Evolutionary conservation across 257 asterid genomes (phyloP).

Genomic region (Scutellaria minor): DNA sequence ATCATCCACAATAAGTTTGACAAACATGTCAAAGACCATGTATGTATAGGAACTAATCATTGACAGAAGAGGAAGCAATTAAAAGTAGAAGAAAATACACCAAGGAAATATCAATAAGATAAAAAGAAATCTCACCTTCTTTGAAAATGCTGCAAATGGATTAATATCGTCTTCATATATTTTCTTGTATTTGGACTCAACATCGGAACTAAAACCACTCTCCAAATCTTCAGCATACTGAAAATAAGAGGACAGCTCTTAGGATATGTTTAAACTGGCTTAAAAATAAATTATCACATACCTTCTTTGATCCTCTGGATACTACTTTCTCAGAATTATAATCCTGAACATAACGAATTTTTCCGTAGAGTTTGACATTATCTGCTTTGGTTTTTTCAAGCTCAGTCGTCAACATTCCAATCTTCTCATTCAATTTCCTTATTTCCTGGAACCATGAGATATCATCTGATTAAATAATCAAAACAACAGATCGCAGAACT

Average conservation of each 20-base stretch:
- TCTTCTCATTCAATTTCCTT: constrained; percentile 89
- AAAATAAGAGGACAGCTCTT: constrained; percentile 35
- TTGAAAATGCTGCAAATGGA: constrained; percentile 99
- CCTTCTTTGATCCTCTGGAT: constrained; percentile 99
- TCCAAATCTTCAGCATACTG: constrained; percentile 96
- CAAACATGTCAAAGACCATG: constrained; percentile 20
- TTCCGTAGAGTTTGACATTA: constrained; percentile 94
- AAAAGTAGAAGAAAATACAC: constrained; percentile 37
- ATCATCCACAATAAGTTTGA: constrained; percentile 14
- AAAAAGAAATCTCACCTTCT: constrained; percentile 59
- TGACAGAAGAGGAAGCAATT: constrained; percentile 27
- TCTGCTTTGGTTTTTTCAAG: constrained; percentile 96
- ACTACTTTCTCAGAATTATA: constrained; percentile 93
- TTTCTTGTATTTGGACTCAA: constrained; percentile 97
- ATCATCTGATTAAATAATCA: constrained; percentile 21
- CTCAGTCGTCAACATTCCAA: constrained; percentile 75
- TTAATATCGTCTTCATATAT: constrained; percentile 97
- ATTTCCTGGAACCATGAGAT: constrained; percentile 68
- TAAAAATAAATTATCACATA: constrained; percentile 37
- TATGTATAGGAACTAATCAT: constrained; percentile 2
- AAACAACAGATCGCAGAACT: constrained; percentile 29
- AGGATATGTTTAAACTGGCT: constrained; percentile 30
- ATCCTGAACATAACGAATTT: constrained; percentile 98
- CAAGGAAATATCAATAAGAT: constrained; percentile 36
- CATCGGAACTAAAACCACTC: constrained; percentile 95